Evolutionary conservation across 2,329 filamentous ascomycete species (phyloP), one percentile per base, ranked within the genome.

Genomic region (Hypoxylon sp.): DNA sequence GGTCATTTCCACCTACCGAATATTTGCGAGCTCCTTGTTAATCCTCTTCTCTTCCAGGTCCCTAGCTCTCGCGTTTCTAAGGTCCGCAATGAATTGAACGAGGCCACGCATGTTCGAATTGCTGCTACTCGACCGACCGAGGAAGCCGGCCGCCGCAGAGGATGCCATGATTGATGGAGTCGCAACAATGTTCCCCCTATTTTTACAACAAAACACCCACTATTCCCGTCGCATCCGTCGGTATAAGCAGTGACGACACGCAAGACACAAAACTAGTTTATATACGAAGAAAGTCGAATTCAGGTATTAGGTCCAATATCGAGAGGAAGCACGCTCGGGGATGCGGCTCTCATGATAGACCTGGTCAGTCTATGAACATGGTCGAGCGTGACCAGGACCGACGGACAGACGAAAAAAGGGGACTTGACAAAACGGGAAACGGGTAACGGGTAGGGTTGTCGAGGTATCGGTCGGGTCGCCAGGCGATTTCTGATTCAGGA

Each of bases 21-120:
- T 99, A 79, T 99, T 99, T 78, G 96, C 96, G 80, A 99, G 83
- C 84, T 99, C 96, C 85, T 99, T 99, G 82, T 99, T 99, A 84
- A 99, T 98, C 78, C 96, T 89, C 87, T 99, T 99, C 85, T 99
- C 96, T 80, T 99, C 96, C 70, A 99, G 84, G 80, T 99, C 96
- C 69, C 97, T 89, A 50, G 97, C 96, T 80, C 96, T 88, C 59
- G 96, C 96, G 80, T 99, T 99, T 79, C 96, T 87, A 76, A 99
- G 81, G 80, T 99, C 96, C 68, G 96, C 96, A 79, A 99, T 99
- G 83, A 99, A 99, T 79, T 98, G 97, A 51, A 99, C 96, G 74
- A 99, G 85, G 28, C 96, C 95, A 73, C 89, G 87, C 89, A 91
- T 91, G 77, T 90, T 90, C 43, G 88, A 85, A 79, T 87, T 90